Base-by-base conservation (phyloP, 2,329 filamentous ascomycete genomes). In the Aspergillus udagawae region DNA sequence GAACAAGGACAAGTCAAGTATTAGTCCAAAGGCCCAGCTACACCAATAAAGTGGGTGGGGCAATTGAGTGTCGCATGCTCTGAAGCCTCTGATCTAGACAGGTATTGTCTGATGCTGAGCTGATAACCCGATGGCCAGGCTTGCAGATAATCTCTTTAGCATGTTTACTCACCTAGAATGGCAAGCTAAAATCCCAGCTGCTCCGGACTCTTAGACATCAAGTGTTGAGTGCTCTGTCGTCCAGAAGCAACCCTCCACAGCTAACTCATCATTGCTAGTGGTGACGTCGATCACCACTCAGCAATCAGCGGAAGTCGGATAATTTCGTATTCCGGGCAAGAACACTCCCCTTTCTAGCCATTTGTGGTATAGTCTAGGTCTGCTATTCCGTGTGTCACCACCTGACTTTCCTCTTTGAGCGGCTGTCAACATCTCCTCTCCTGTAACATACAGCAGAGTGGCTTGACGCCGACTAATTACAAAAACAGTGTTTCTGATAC, bases 261-360 rank as follows among this genome's bases (percentile, higher is more conserved):
- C 32, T 38, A 17, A 5, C 32, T 38, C 10, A 44, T 44, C 41
- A 44, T 20, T 20, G 8, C 4, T 47, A 14, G 23, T 25, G 44
- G 23, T 47, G 56, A 52, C 49, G 52, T 58, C 32, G 47, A 57
- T 57, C 32, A 44, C 44, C 32, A 29, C 45, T 14, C 21, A 32
- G 9, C 45, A 10, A 14, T 42, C 49, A 12, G 38, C 56, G 58
- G 58, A 17, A 2, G 27, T 38, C 58, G 58, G 59, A 44, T 25
- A 52, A 51, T 55, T 52, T 29, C 21, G 17, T 42, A 20, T 58
- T 42, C 55, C 42, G 41, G 12, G 29, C 1, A 7, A 14, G 21
- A 14, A 14, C 21, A 17, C 44, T 14, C 32, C 52, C 50, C 47
- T 42, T 45, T 54, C 56, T 61, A 59, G 41, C 49, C 56, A 6